Evolutionary conservation across 1,284 basidiomycete genomes (phyloP).

Genomic region (Vanrija humicola): DNA sequence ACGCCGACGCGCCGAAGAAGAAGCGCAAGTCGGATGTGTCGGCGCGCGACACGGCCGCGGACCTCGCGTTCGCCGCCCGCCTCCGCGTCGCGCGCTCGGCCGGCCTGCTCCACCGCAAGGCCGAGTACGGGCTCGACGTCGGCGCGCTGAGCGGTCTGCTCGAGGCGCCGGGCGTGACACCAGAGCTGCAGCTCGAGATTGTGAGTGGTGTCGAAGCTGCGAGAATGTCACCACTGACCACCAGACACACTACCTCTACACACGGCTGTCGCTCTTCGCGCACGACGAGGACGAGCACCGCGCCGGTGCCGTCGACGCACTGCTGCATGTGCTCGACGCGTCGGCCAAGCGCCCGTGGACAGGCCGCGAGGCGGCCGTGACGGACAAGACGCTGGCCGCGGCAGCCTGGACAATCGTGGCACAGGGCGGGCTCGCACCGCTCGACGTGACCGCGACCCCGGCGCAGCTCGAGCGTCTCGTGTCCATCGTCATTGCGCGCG

Average conservation of each 20-base stretch:
- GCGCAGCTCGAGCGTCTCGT: constrained; percentile 14
- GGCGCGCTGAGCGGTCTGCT: neutral
- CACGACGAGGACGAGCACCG: neutral
- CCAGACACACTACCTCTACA: constrained; percentile 13
- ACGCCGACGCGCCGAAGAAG: constrained; percentile 9
- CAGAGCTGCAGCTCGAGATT: constrained; percentile 11
- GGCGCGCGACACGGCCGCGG: neutral
- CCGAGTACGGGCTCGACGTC: neutral
- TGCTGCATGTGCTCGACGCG: constrained; percentile 4
- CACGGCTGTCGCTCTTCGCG: constrained; percentile 7
- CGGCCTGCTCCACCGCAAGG: neutral
- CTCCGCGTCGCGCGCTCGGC: constrained; percentile 14
- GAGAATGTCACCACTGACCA: neutral
- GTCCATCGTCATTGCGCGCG: constrained; percentile 1
- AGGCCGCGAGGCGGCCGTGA: constrained; percentile 10
- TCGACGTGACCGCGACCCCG: constrained; percentile 10
- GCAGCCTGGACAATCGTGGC: constrained; percentile 25
- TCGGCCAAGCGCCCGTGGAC: constrained; percentile 3
- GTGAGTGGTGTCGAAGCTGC: neutral
- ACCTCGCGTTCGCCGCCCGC: constrained; percentile 9
- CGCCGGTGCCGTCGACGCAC: constrained; percentile 4
- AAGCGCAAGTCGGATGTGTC: constrained; percentile 8
- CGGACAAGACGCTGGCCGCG: constrained; percentile 7
- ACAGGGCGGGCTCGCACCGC: constrained; percentile 18
- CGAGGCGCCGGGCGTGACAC: neutral